Base-by-base conservation (phyloP, 202 grass and related monocot species). In the Miscanthus sacchariflorus region DNA sequence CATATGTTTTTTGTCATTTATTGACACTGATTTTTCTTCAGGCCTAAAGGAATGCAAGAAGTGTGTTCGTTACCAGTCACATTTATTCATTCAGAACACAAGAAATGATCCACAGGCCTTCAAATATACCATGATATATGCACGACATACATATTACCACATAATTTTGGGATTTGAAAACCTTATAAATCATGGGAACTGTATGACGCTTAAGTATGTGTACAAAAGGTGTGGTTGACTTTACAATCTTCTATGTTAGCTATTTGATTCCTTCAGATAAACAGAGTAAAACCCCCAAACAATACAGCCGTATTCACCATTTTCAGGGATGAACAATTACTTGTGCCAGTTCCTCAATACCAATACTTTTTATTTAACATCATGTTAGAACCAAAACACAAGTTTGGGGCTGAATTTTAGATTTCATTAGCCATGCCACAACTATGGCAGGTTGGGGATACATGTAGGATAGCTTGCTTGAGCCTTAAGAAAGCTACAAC, bases 201-300 rank as follows among this genome's bases (percentile, higher is more conserved):
- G 9, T 54, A 5, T 2, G 19, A 59, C 7, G 36, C 10, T 85
- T 35, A 13, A 56, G 68, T 14, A 7, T n/a, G 15, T 10, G 4
- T 69, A 63, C 59, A 88, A 45, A 1, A 56, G 9, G 8, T 56
- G 6, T 38, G 12, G 35, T 85, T 68, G 17, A 8, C 48, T 54
- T 56, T 77, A 5, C 28, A 35, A 21, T 30, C 38, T 54, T 4
- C 2, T 21, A 25, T 74, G 28, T 3, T 2, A 68, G 23, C 45
- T 38, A 54, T 19, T 58, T 39, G 44, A 76, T 63, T 9, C 25
- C 21, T 82, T 65, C 77, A 50, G 39, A 81, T 72, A n/a, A 46
- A 33, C 38, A 23, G 45, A 72, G n/a, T 17, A 30, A 71, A 76
- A 45, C 36, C 9, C 10, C 25, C 44, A 15, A 23, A 33, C 46